Evolutionary conservation across 2,329 filamentous ascomycete species (phyloP).

Genomic region (Ophiostoma perfectum): DNA sequence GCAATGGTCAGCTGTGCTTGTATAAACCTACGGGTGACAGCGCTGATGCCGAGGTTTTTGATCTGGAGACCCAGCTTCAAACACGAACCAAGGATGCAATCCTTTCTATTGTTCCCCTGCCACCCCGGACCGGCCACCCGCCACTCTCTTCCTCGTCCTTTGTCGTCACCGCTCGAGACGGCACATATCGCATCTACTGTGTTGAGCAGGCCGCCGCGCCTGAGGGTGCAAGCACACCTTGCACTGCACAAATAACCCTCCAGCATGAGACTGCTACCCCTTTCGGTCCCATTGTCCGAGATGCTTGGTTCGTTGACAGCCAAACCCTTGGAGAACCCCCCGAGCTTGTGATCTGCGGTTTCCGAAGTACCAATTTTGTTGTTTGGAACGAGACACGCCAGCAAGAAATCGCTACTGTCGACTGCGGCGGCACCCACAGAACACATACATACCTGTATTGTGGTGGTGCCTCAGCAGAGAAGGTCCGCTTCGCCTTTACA

Average conservation of each 20-base stretch:
- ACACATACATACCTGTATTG: constrained; percentile 54
- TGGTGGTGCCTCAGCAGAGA: constrained; percentile 27
- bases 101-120: constrained; percentile 56
- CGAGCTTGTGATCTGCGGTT: constrained; percentile 71
- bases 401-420: constrained; percentile 63
- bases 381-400: constrained; percentile 72
- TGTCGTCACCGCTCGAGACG: constrained; percentile 70
- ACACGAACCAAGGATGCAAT: constrained; percentile 46
- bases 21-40: constrained; percentile 27
- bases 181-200: constrained; percentile 63
- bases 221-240: too few relatives aligned
- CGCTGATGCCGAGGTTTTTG: neutral
- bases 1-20: constrained; percentile 45
- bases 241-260: constrained; percentile 37
- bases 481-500: constrained; percentile 64
- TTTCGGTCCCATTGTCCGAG: constrained; percentile 71
- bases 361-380: constrained; percentile 72
- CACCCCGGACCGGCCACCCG: constrained; percentile 29
- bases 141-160: constrained; percentile 47
- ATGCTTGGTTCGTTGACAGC: constrained; percentile 52
- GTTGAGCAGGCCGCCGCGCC: constrained; percentile 13
- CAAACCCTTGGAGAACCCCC: constrained; percentile 38
- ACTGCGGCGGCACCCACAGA: constrained; percentile 81
- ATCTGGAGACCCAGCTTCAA: constrained; percentile 29
- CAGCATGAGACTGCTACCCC: constrained; percentile 65